A percentile compares a stretch with the other conserved stretches of the same genome.
Evolutionary conservation across 176 grass and related monocot genomes (phyloP).

Genomic region (Oryza officinalis): DNA sequence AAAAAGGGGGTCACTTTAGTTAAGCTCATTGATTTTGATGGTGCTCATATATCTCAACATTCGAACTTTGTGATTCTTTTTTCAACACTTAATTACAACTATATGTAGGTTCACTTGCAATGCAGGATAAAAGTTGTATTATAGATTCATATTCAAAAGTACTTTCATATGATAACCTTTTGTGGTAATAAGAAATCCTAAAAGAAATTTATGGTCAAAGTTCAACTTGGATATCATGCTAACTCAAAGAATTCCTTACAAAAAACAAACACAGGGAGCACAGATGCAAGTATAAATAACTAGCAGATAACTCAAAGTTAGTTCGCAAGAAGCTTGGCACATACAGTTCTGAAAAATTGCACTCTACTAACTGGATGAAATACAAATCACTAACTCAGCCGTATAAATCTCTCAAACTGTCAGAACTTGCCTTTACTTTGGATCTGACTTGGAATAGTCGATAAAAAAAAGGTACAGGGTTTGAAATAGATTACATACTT

Average conservation of each 20-base stretch:
- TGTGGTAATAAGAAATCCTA: not conserved
- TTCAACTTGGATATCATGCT: not conserved
- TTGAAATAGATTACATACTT: constrained; percentile 8
- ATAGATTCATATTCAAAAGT: constrained; percentile 16
- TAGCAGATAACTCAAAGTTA: not conserved
- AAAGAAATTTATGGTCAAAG: constrained; percentile 4
- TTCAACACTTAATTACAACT: not conserved
- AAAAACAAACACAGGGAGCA: constrained; percentile 8
- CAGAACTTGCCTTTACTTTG: not conserved
- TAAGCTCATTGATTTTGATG: not conserved
- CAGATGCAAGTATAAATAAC: not conserved
- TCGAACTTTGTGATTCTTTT: not conserved
- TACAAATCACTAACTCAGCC: not conserved
- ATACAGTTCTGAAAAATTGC: not conserved
- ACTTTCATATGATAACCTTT: not conserved
- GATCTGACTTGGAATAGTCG: not conserved
- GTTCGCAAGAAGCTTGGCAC: not conserved
- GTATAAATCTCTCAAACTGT: not conserved
- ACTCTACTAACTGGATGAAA: not conserved
- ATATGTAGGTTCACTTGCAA: not conserved
- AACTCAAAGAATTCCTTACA: constrained; percentile 7
- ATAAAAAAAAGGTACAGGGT: not conserved
- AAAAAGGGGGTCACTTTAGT: constrained; percentile 13
- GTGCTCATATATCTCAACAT: not conserved
- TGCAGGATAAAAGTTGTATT: not conserved